Evolutionary conservation across 2,329 filamentous ascomycete species (phyloP).

Genomic region (Dactylellina leptospora): DNA sequence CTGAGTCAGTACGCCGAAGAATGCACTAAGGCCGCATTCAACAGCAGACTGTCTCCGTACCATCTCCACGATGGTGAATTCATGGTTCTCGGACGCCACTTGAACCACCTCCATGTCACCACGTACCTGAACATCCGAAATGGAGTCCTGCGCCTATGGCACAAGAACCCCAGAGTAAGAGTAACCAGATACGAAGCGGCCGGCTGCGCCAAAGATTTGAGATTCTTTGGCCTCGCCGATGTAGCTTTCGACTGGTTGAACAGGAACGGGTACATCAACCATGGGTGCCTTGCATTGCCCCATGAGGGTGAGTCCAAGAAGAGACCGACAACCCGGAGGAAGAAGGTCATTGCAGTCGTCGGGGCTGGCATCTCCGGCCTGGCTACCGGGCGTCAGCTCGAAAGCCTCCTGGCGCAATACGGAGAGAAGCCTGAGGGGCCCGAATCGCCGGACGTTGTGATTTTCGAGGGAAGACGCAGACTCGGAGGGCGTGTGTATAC

Average conservation of each 20-base stretch:
- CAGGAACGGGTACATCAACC: conserved; percentile 93
- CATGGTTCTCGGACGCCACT: conserved; percentile 77
- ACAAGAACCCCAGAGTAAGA: conserved; percentile 81
- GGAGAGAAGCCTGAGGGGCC: conserved; percentile 72
- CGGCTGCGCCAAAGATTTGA: conserved; percentile 84
- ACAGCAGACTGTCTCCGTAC: conserved; percentile 88
- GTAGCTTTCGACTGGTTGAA: conserved; percentile 93
- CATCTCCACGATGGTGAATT: conserved; percentile 87
- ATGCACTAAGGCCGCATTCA: conserved; percentile 87
- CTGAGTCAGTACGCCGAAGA: conserved; percentile 85
- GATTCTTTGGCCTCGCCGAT: conserved; percentile 88
- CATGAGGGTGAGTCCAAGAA: conserved; percentile 59
- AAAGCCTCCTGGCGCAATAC: conserved; percentile 84
- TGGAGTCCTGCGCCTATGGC: conserved; percentile 89
- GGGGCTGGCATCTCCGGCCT: conserved; percentile 95
- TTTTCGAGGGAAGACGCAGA: conserved; percentile 86
- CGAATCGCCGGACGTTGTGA: conserved; percentile 73
- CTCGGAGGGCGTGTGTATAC: conserved; percentile 95
- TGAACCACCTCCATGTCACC: conserved; percentile 89
- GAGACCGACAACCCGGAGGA: conserved; percentile 57
- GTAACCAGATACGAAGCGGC: conserved; percentile 86
- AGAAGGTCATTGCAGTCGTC: conserved; percentile 82
- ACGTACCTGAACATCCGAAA: conserved; percentile 97
- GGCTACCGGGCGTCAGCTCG: conserved; percentile 88
- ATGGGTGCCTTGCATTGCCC: conserved; percentile 83